Conservation (phyloP, 805 yeast genomes). For the Priceomyces haplophilus region DNA sequence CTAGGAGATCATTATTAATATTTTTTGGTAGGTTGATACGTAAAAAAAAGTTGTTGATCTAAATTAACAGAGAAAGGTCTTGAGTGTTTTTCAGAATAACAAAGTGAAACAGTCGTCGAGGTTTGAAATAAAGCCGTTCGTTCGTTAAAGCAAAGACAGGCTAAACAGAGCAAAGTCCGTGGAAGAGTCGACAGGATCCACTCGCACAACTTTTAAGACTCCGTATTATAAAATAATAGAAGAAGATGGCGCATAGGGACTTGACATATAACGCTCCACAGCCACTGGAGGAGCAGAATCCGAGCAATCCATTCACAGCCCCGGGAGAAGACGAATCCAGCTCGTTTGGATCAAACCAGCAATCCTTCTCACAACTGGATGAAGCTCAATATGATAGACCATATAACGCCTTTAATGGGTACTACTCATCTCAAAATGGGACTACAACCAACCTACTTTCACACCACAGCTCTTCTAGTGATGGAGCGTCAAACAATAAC, state of each 20-base stretch:
- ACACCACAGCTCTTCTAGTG: constrained; percentile 12
- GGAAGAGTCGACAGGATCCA: neutral
- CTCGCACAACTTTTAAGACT: neutral
- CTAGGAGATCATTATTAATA: neutral
- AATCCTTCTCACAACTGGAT: constrained; percentile 9
- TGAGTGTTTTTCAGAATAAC: neutral
- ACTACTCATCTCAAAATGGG: constrained; percentile 36
- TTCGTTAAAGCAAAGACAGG: constrained; percentile 2
- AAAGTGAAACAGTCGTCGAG: neutral
- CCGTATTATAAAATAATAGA: neutral
- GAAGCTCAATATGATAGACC: constrained; percentile 8
- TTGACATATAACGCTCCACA: constrained; percentile 22
- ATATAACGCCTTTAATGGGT: constrained; percentile 37
- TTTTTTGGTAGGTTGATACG: neutral
- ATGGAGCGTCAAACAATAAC: constrained; percentile 1
- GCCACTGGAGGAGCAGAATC: constrained; percentile 2
- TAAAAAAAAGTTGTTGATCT: neutral
- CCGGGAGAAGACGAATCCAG: constrained; percentile 8
- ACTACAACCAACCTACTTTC: constrained; percentile 22
- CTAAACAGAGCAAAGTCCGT: neutral
- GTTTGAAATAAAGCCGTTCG: constrained; percentile 2
- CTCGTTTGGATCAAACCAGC: constrained; percentile 9
- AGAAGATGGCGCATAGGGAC: constrained; percentile 12
- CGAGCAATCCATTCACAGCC: constrained; percentile 9
- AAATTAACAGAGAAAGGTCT: neutral